These are phyloP conservation scores for Musa balbisiana DNA, from an alignment of 202 grass and related monocot species.

Conservation along the genomic window DNA sequence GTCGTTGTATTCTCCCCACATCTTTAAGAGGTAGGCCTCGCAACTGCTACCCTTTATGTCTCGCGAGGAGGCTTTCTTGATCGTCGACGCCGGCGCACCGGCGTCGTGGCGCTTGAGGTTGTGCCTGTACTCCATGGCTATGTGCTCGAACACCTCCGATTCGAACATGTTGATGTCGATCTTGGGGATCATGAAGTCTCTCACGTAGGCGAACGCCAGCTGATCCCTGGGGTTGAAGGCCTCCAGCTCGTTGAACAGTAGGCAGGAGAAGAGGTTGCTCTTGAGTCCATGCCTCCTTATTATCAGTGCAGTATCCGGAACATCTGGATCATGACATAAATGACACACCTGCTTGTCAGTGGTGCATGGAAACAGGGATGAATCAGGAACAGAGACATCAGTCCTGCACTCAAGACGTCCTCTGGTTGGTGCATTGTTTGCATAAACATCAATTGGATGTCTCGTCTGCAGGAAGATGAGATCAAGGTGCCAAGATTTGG, in stretches of 20 bases:
- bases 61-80: slow-evolving; percentile 39
- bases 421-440: not conserved
- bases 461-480: not conserved
- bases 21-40: slow-evolving; percentile 56
- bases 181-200: slow-evolving; percentile 64
- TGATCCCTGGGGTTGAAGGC: slow-evolving; percentile 83
- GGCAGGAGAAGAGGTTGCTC: slow-evolving; percentile 80
- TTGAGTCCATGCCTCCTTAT: slow-evolving; percentile 55
- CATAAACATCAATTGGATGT: not conserved
- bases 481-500: not conserved
- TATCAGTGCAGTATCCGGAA: slow-evolving; percentile 87
- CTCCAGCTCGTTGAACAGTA: slow-evolving; percentile 88
- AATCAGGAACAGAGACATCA: too few species aligned
- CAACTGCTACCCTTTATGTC: slow-evolving; percentile 53
- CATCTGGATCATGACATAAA: slow-evolving; percentile 36
- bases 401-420: too few species aligned
- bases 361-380: too few species aligned
- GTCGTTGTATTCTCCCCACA: slow-evolving; percentile 58
- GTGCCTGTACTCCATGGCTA: slow-evolving; percentile 77
- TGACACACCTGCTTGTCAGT: too few species aligned
- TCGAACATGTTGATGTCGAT: slow-evolving; percentile 83
- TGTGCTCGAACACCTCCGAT: slow-evolving; percentile 69
- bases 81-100: slow-evolving; percentile 1
- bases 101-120: slow-evolving; percentile 41
- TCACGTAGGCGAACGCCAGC: slow-evolving; percentile 70